phyloP scores from a whole-genome alignment of 768 basidiomycete genomes.

The Suillus clintonianus region DNA sequence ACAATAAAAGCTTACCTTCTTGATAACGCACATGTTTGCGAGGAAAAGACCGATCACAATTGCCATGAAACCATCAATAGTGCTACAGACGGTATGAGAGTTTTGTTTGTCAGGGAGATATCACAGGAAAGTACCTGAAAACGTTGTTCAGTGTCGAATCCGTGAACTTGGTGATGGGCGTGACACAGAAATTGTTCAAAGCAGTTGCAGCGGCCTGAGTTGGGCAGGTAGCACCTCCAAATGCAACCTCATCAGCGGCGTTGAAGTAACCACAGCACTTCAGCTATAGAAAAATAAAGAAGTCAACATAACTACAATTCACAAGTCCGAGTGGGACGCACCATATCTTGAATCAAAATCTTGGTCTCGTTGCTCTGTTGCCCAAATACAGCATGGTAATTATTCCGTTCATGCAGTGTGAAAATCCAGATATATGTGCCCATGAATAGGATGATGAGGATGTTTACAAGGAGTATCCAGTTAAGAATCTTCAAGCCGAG shows the following conservation, averaged over 20 bases:
- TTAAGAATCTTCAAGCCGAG: conserved; percentile 75
- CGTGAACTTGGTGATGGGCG: conserved; percentile 64
- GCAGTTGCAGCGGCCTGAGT: conserved; percentile 39
- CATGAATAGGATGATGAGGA: conserved; percentile 57
- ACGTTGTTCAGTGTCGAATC: conserved; percentile 77
- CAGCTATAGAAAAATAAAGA: conserved; percentile 47
- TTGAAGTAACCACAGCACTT: conserved; percentile 87
- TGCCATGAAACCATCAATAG: conserved; percentile 83
- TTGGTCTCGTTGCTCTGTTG: conserved; percentile 46
- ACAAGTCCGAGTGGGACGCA: conserved; percentile 32
- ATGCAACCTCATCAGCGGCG: conserved; percentile 55
- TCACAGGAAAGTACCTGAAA: conserved; percentile 65
- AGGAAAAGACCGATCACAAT: conserved; percentile 75
- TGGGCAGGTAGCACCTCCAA: conserved; percentile 65
- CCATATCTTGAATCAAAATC: conserved; percentile 71
- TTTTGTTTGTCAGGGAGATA: neutral
- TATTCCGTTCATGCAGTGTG: conserved; percentile 69
- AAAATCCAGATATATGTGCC: conserved; percentile 83
- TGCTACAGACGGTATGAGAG: conserved; percentile 33
- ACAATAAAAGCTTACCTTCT: conserved; percentile 49
- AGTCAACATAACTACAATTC: neutral
- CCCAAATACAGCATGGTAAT: conserved; percentile 64
- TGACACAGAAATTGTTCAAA: conserved; percentile 64
- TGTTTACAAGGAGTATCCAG: conserved; percentile 68
- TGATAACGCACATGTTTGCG: conserved; percentile 84